A percentile compares a stretch with the other conserved stretches of the same genome.
These are phyloP conservation scores for Aspergillus sojae DNA, from an alignment of 2,329 filamentous ascomycete species.

Conservation along the genomic window DNA sequence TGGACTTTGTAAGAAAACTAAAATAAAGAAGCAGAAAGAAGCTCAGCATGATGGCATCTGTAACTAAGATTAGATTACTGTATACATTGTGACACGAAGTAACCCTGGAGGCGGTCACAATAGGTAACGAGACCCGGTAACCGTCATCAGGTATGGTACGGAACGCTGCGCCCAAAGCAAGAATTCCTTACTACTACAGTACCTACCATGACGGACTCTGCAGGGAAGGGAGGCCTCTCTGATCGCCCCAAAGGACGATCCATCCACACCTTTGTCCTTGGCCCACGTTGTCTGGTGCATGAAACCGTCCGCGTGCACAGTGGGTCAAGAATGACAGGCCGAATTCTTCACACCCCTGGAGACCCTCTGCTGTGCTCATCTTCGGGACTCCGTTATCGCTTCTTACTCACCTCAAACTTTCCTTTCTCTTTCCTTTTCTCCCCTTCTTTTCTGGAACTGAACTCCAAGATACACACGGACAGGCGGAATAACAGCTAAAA, in stretches of 20 bases:
- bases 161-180: neutral
- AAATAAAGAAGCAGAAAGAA: neutral
- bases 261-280: constrained; percentile 29
- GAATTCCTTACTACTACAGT: neutral
- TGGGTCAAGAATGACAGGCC: constrained; percentile 43
- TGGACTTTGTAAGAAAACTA: neutral
- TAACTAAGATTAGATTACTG: neutral
- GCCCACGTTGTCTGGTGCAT: constrained; percentile 44
- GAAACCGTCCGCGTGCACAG: constrained; percentile 42
- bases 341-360: constrained; percentile 34
- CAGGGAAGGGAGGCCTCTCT: constrained; percentile 25
- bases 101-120: neutral
- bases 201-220: constrained; percentile 19
- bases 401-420: constrained; percentile 9
- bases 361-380: constrained; percentile 3
- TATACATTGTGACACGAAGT: neutral
- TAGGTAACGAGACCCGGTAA: neutral
- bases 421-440: constrained; percentile 15
- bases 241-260: constrained; percentile 29
- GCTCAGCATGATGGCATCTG: neutral
- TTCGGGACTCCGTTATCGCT: neutral
- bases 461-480: neutral
- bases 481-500: neutral
- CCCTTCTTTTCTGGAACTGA: constrained; percentile 12
- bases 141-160: constrained; percentile 1